A percentile compares a stretch with the other conserved stretches of the same genome.
phyloP scores from a whole-genome alignment of 1,139 yeast species.

The Groenewaldozyma sp. region DNA sequence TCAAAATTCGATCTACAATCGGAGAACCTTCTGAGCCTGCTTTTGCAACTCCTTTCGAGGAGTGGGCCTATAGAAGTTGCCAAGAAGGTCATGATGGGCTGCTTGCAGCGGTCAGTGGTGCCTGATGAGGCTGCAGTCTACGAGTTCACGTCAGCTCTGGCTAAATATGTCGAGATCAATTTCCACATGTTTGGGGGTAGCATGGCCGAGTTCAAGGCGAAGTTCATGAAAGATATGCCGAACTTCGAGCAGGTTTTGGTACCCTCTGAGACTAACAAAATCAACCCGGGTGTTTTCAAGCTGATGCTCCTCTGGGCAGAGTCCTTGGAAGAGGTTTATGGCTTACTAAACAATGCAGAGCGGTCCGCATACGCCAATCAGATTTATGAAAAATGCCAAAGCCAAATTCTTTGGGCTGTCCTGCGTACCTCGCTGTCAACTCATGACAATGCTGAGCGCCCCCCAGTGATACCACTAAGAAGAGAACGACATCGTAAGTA shows the following conservation, averaged over 20 bases:
- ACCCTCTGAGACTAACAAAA: conserved; percentile 1
- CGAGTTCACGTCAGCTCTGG: conserved; percentile 3
- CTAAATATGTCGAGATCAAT: conserved; percentile 1
- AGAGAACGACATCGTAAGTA: too few species aligned
- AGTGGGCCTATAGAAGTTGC: conserved; percentile 3
- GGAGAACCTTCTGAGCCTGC: not conserved
- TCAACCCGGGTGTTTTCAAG: conserved; percentile 19
- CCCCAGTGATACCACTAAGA: too few species aligned
- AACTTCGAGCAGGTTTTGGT: not conserved
- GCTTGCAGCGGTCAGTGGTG: not conserved
- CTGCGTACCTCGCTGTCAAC: conserved; percentile 15
- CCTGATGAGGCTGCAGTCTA: conserved; percentile 1
- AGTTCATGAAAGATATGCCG: conserved; percentile 1
- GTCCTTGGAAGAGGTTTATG: conserved; percentile 23
- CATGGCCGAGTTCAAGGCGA: not conserved
- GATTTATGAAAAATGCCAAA: conserved; percentile 23
- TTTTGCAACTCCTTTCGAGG: not conserved
- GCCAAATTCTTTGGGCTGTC: conserved; percentile 19
- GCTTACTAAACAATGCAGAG: conserved; percentile 20
- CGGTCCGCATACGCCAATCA: conserved; percentile 16
- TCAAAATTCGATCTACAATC: conserved; percentile 2
- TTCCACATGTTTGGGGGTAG: conserved; percentile 2
- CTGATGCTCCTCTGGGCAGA: conserved; percentile 24
- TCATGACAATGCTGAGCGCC: conserved; percentile 1
- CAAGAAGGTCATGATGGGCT: not conserved